Evolutionary conservation across 2,329 filamentous ascomycete genomes (phyloP).

Genomic region (Alternaria arborescens): DNA sequence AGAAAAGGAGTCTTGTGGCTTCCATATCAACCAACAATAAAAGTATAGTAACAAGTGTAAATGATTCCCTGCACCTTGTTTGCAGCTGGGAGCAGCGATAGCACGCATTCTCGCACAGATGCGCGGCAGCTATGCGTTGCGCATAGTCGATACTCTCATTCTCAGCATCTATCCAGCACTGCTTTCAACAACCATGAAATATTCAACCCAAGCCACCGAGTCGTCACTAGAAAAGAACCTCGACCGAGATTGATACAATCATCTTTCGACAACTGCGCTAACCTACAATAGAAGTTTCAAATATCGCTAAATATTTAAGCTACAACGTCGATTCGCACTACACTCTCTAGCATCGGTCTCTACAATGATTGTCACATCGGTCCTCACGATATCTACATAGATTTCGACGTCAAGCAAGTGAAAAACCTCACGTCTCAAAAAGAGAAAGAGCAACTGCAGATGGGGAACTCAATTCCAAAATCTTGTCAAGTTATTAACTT

Average conservation of each 20-base stretch:
- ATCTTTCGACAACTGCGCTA: neutral
- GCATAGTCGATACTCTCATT: too few species aligned
- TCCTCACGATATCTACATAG: too few species aligned
- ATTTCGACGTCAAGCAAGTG: too few species aligned
- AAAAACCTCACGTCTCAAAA: too few species aligned
- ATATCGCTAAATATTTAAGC: too few species aligned
- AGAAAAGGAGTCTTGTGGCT: neutral
- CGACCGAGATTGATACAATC: neutral
- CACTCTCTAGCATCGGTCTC: too few species aligned
- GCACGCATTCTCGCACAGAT: neutral
- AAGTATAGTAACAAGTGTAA: neutral
- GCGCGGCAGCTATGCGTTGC: neutral
- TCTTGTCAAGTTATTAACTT: accelerated
- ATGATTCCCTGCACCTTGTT: too few species aligned
- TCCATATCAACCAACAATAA: neutral
- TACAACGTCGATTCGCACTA: too few species aligned
- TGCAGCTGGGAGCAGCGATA: neutral
- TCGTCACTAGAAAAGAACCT: neutral
- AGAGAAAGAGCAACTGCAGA: too few species aligned
- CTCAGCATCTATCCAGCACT: neutral
- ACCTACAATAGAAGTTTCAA: too few species aligned
- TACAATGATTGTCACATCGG: too few species aligned
- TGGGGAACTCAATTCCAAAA: too few species aligned
- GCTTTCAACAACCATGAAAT: neutral
- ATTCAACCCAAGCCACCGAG: neutral